Evolutionary conservation across 2,329 filamentous ascomycete genomes (phyloP), one percentile per base, ranked within the genome.

Genomic region (Cladosporium sp.): DNA sequence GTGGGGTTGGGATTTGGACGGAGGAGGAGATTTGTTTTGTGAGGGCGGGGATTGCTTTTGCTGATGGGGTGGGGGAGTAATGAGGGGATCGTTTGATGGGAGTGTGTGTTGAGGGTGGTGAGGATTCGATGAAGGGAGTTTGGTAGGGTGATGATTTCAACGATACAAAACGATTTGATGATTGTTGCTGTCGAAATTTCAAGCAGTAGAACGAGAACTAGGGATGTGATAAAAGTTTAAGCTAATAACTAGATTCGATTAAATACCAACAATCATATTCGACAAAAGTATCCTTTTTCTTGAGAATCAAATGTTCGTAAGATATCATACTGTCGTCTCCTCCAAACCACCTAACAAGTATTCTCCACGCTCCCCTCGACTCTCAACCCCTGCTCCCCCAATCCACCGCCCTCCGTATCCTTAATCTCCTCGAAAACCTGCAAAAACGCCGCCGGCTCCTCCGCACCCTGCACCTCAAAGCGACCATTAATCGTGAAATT

Each of bases 401-500:
- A 17, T 15, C 36, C 38, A 13, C 47, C 50, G 18, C 34, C 54
- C 39, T 68, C 66, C 49, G 69, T 65, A 50, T 61, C 71, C 70
- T 80, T 80, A 50, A 86, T 75, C 61, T 76, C 73, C 55, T 82
- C 73, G 65, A 92, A 86, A 42, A 84, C 70, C 59, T 82, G 74
- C 54, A 88, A 66, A 62, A 91, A 91, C 1, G 77, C 78, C 40
- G 75, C 72, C 2, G 83, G 76, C 53, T 89, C 86, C 69, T 90
- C 83, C 1, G 87, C 88, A 1, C 88, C 88, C 22, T 82, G 78
- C 24, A 92, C 67, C 58, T 84, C 79, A 66, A 82, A 85, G 58
- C 73, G 74, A 1, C 75, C 83, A 61, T 91, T 85, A 55, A 93
- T 79, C 11, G 82, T 82, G 64, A 89, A 91, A 65, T 87, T 81